Evolutionary conservation across 2,329 filamentous ascomycete genomes (phyloP), one percentile per base, ranked within the genome.

Genomic region (Fusarium pseudocircinatum): DNA sequence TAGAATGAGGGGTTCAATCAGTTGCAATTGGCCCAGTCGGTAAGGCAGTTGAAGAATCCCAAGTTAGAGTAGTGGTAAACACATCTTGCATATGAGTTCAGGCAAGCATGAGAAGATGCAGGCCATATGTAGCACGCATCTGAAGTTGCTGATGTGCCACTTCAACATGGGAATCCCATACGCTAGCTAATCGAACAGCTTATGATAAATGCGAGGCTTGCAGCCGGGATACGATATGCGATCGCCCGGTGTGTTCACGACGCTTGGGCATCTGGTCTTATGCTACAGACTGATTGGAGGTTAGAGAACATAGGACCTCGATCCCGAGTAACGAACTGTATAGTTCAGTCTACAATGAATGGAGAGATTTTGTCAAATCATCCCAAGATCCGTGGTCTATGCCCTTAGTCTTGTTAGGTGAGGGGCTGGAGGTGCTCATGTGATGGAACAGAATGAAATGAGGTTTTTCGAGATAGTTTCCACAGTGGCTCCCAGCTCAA

Each of bases 391-490:
- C 30, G n/a, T 18, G 49, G 7, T n/a, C 8, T 36, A 26, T 20
- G 49, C 26, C 49, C n/a, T 26, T 36, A 15, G 30, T 52, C n/a
- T 12, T 52, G n/a, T 36, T 26, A n/a, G 12, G 16, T 24, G 47
- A 36, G 49, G 30, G 30, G 30, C 13, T 8, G n/a, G 13, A 36
- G 32, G 49, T 36, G n/a, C 49, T 52, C 47, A 50, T 34, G 39
- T 32, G 22, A 28, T 16, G 49, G 11, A 40, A 28, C 12, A 22
- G 30, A n/a, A 24, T 18, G 59, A 30, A 34, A 61, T 70, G 70
- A 72, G 32, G 69, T 34, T 49, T 62, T 56, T 70, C 46, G 36
- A 44, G 52, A 70, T 69, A 69, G 67, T 60, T 49, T 60, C 52
- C 52, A 69, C 49, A 69, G 50, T 69, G 59, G 65, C 28, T 30